Evolutionary conservation across 495 filamentous ascomycete species (phyloP).

Genomic region (Talaromyces liani): DNA sequence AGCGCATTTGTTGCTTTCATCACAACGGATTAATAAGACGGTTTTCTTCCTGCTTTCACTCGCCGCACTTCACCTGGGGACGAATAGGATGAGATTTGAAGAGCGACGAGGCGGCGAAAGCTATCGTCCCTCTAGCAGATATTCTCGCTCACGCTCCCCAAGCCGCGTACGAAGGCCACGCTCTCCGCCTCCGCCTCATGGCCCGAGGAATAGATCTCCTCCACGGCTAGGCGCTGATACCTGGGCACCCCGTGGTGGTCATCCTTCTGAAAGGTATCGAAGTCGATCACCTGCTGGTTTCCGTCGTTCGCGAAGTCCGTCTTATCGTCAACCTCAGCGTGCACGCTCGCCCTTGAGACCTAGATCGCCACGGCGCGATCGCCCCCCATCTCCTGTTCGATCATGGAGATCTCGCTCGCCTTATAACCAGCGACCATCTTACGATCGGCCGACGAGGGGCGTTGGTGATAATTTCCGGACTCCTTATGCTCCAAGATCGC

Average conservation of each 20-base stretch:
- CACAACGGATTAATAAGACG: neutral
- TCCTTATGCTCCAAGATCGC: slow-evolving; percentile 20
- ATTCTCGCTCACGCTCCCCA: slow-evolving; percentile 28
- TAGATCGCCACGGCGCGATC: slow-evolving; percentile 41
- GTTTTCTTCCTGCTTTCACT: neutral
- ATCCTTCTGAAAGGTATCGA: slow-evolving; percentile 28
- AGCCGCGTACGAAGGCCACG: slow-evolving; percentile 31
- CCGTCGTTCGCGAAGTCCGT: slow-evolving; percentile 40
- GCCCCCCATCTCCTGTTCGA: slow-evolving; percentile 32
- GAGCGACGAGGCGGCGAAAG: slow-evolving; percentile 48
- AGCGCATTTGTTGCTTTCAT: neutral
- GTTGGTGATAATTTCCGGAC: slow-evolving; percentile 27
- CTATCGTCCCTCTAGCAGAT: slow-evolving; percentile 41
- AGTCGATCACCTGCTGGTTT: slow-evolving; percentile 38
- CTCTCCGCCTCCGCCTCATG: slow-evolving; percentile 33
- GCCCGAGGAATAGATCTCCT: slow-evolving; percentile 21
- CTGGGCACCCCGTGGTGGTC: slow-evolving; percentile 37
- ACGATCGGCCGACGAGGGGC: slow-evolving; percentile 25
- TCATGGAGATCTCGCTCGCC: slow-evolving; percentile 41
- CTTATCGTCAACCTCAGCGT: slow-evolving; percentile 27
- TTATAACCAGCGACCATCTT: slow-evolving; percentile 17
- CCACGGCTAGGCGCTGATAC: slow-evolving; percentile 37
- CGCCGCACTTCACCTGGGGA: neutral
- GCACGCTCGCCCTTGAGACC: slow-evolving; percentile 34
- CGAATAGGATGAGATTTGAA: slow-evolving; percentile 33